Evolutionary conservation across 2,329 filamentous ascomycete species (phyloP).

Genomic region (Dothidotthia symphoricarpi): DNA sequence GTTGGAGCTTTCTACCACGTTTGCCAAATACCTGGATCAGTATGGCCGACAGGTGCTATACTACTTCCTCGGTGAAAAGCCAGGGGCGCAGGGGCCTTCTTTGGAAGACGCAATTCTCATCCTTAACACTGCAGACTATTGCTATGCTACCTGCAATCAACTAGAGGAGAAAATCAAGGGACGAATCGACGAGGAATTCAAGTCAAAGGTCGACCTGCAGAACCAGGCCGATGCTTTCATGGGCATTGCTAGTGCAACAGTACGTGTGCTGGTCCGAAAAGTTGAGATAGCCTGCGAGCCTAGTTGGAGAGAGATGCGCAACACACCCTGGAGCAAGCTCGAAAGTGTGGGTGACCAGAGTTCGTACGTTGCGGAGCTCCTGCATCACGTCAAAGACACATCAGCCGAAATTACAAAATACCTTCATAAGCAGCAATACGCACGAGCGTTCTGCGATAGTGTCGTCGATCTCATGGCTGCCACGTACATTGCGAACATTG

Average conservation of each 20-base stretch:
- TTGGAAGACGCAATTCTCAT: conserved; percentile 81
- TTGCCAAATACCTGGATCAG: conserved; percentile 91
- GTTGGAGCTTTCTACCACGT: conserved; percentile 77
- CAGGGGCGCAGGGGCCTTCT: conserved; percentile 55
- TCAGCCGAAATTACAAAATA: conserved; percentile 72
- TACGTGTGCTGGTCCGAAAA: conserved; percentile 77
- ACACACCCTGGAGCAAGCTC: conserved; percentile 91
- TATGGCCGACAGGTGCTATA: conserved; percentile 92
- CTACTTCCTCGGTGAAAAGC: conserved; percentile 63
- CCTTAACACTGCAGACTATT: conserved; percentile 96
- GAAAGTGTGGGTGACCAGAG: conserved; percentile 93
- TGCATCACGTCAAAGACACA: conserved; percentile 69
- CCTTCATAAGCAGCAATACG: conserved; percentile 88
- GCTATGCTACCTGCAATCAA: conserved; percentile 88
- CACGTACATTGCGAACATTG: conserved; percentile 77
- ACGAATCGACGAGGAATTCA: conserved; percentile 77
- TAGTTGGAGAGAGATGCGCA: conserved; percentile 95
- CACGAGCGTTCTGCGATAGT: conserved; percentile 91
- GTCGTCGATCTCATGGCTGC: conserved; percentile 83
- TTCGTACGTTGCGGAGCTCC: conserved; percentile 80
- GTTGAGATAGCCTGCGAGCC: conserved; percentile 81
- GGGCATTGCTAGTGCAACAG: conserved; percentile 84
- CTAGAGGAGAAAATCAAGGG: conserved; percentile 93
- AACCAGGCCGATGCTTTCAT: conserved; percentile 94
- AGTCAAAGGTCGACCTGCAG: conserved; percentile 75